These are phyloP conservation scores for Taiwanofungus camphoratus DNA, from an alignment of 1,284 basidiomycete genomes.

Conservation along the genomic window DNA sequence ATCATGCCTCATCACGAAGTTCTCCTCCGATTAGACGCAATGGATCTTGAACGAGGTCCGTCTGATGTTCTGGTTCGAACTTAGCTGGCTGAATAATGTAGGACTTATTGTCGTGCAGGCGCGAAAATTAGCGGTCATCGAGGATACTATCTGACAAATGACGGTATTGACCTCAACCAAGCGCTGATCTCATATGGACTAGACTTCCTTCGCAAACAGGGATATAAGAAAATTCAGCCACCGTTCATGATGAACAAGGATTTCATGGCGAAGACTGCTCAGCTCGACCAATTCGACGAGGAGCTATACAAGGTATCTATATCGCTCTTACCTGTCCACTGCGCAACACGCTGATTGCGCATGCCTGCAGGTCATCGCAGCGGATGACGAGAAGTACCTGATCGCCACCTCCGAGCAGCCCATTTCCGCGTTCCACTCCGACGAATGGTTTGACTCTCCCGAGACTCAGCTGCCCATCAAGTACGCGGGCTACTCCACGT, in stretches of 20 bases:
- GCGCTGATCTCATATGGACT: conserved; percentile 94
- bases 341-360: neutral
- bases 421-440: conserved; percentile 91
- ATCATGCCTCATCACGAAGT: conserved; percentile 98
- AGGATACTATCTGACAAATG: conserved; percentile 93
- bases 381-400: conserved; percentile 96
- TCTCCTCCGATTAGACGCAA: conserved; percentile 86
- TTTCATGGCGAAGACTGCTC: conserved; percentile 95
- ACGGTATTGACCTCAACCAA: conserved; percentile 96
- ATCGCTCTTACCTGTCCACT: neutral
- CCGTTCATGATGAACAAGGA: conserved; percentile 99
- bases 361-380: conserved; percentile 63
- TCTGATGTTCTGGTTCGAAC: conserved; percentile 9
- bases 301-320: conserved; percentile 85
- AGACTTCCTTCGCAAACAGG: conserved; percentile 80
- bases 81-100: neutral
- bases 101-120: conserved; percentile 38
- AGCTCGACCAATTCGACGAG: conserved; percentile 97
- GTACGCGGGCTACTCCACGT: conserved; percentile 88
- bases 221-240: conserved; percentile 93
- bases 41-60: conserved; percentile 91
- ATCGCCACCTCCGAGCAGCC: conserved; percentile 99
- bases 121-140: conserved; percentile 93
- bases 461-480: conserved; percentile 86
- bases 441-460: conserved; percentile 96